Base-by-base conservation (phyloP, 2,329 filamentous ascomycete genomes). In the Ustilaginoidea virens region DNA sequence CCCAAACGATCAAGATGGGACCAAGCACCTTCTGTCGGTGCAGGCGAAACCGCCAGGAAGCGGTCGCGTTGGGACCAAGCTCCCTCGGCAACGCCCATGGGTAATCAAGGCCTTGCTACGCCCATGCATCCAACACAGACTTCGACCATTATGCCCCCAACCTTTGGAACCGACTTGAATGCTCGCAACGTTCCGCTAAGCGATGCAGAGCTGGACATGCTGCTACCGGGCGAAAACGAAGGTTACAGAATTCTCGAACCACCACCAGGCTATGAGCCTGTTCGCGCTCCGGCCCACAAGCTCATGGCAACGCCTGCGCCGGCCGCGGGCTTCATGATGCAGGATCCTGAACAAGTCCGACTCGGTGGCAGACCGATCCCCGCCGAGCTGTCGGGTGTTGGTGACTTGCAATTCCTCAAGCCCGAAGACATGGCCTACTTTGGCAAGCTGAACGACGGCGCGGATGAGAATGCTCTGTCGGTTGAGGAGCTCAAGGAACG, bases 351-450 rank as follows among this genome's bases (percentile, higher is more conserved):
- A 41, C 85, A 80, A 47, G 74, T 75, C 34, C 72, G 83, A 38
- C 63, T 80, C 28, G 72, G 87, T 47, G 83, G 85, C 40, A 92
- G 92, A 56, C 82, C 92, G 41, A 72, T 96, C 44, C 83, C 87
- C 7, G 92, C 83, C 4, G 87, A 96, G 48, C 94, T 98, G 21
- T 86, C 90, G 4, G 90, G 90, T 22, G 85, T 98, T 28, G 86
- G 86, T 22, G 90, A 98, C 51, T 60, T 98, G 29, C 86, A 94
- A 41, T 98, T 96, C 52, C 93, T 98, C 68, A 98, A 98, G 58
- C 74, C 85, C 2, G 90, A 98, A 52, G 90, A 98, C 53, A 94
- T 96, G 85, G 77, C 82, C 22, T 98, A 98, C 57, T 98, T 98
- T 46, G 86, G 87, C 34, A 96, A 98, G 61, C 70, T 98, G 23